A percentile compares a stretch with the other conserved stretches of the same genome.
Evolutionary conservation across 1,284 basidiomycete genomes (phyloP).

Genomic region (Cystobasidium pallidum): DNA sequence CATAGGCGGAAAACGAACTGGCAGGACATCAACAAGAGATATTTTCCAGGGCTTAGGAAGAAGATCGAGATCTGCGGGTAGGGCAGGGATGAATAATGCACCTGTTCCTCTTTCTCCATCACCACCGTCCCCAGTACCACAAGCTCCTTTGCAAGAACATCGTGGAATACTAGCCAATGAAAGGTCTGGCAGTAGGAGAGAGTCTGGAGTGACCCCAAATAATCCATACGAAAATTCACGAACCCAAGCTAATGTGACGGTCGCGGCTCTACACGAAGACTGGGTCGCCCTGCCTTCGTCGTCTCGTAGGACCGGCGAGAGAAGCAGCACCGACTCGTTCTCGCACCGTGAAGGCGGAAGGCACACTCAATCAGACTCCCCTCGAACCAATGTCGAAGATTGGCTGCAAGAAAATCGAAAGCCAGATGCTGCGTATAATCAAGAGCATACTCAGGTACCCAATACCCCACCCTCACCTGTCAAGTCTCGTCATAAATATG

Average conservation of each 20-base stretch:
- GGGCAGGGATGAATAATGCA: not conserved
- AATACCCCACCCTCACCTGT: constrained; percentile 11
- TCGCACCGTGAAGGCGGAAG: too few relatives aligned
- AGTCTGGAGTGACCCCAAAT: too few relatives aligned
- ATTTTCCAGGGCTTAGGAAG: not conserved
- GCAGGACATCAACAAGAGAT: not conserved
- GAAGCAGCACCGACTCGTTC: too few relatives aligned
- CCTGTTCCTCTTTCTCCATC: not conserved
- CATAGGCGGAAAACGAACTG: not conserved
- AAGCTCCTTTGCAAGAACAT: too few relatives aligned
- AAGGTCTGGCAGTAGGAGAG: too few relatives aligned
- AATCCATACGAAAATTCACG: not conserved
- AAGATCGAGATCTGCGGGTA: constrained; percentile 3
- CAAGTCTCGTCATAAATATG: constrained; percentile 4
- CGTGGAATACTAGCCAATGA: not conserved
- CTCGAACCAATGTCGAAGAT: too few relatives aligned
- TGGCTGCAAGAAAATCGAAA: too few relatives aligned
- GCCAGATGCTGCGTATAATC: too few relatives aligned
- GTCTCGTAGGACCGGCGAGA: too few relatives aligned
- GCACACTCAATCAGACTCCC: too few relatives aligned
- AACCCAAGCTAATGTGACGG: not conserved
- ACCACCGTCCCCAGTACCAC: too few relatives aligned
- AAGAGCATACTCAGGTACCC: not conserved
- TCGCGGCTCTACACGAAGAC: not conserved
- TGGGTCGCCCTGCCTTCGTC: not conserved